Percentiles rank a stretch among this genome's conserved stretches.
These are phyloP conservation scores for Bipolaris victoriae DNA, from an alignment of 2,329 filamentous ascomycete species.

Conservation along the genomic window DNA sequence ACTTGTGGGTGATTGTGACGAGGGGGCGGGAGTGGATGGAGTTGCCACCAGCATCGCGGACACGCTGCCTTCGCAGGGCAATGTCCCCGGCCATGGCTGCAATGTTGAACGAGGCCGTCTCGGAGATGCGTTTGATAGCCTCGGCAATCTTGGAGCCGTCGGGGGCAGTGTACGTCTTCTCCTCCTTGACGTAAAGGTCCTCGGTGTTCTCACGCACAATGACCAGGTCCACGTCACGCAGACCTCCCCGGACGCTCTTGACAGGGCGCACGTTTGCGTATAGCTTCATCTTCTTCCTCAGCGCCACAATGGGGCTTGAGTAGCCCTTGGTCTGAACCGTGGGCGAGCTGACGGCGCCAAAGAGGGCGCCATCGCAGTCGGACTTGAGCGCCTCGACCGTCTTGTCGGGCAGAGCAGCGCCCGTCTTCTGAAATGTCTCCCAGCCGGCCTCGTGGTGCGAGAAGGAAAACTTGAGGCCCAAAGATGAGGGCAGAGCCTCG, in stretches of 20 bases:
- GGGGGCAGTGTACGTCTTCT: slow-evolving; percentile 77
- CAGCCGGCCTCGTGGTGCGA: slow-evolving; percentile 91
- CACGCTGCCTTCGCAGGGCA: slow-evolving; percentile 81
- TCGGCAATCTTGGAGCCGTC: slow-evolving; percentile 85
- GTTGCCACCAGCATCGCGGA: slow-evolving; percentile 65
- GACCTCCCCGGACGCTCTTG: slow-evolving; percentile 74
- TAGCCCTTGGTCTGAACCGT: slow-evolving; percentile 91
- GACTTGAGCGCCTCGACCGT: slow-evolving; percentile 87
- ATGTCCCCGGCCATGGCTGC: slow-evolving; percentile 94
- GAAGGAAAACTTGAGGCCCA: slow-evolving; percentile 93
- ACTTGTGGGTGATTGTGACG: slow-evolving; percentile 98
- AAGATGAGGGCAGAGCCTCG: slow-evolving; percentile 88
- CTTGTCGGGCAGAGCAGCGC: slow-evolving; percentile 83
- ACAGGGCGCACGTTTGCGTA: slow-evolving; percentile 98
- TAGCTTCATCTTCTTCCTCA: slow-evolving; percentile 91
- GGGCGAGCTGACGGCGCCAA: slow-evolving; percentile 92
- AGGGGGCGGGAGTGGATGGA: slow-evolving; percentile 72
- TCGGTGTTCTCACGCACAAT: slow-evolving; percentile 99
- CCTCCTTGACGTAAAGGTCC: slow-evolving; percentile 97
- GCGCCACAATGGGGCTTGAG: slow-evolving; percentile 93
- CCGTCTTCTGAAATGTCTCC: slow-evolving; percentile 89
- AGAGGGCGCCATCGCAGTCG: slow-evolving; percentile 94
- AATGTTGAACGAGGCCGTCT: slow-evolving; percentile 83
- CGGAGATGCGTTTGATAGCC: slow-evolving; percentile 95
- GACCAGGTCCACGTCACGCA: slow-evolving; percentile 84